phyloP scores from a whole-genome alignment of 2,329 filamentous ascomycete genomes.

The Nothophoma quercina region DNA sequence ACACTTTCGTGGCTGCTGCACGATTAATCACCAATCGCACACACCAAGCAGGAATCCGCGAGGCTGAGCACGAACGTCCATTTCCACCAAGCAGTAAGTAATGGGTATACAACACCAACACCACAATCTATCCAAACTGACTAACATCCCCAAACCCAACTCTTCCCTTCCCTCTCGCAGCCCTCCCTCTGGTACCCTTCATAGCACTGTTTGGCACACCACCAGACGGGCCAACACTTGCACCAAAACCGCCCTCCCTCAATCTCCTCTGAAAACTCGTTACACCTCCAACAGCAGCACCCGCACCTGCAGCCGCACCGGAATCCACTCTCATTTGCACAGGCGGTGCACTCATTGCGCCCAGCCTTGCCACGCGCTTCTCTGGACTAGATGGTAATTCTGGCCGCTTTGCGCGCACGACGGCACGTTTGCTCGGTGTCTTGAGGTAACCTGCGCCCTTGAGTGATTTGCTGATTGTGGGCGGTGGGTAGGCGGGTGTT shows the following conservation, averaged over 20 bases:
- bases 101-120: constrained; percentile 7
- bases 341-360: constrained; percentile 43
- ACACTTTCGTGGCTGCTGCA: not conserved
- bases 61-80: not conserved
- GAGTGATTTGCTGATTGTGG: constrained; percentile 23
- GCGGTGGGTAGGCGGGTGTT: constrained; percentile 31
- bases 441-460: constrained; percentile 52
- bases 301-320: constrained; percentile 7
- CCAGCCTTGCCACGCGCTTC: constrained; percentile 23
- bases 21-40: not conserved
- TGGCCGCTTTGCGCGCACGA: constrained; percentile 44
- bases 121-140: constrained; percentile 23
- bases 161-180: constrained; percentile 22
- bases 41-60: too few species aligned
- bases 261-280: constrained; percentile 45
- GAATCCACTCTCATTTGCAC: constrained; percentile 6
- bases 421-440: constrained; percentile 54
- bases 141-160: constrained; percentile 35
- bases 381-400: constrained; percentile 37
- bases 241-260: constrained; percentile 40
- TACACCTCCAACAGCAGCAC: constrained; percentile 23
- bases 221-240: constrained; percentile 3
- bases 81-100: not conserved
- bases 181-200: constrained; percentile 18
- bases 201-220: constrained; percentile 14